These are phyloP conservation scores for Aegilops bicornis DNA, from an alignment of 176 grass and related monocot species.

Conservation along the genomic window DNA sequence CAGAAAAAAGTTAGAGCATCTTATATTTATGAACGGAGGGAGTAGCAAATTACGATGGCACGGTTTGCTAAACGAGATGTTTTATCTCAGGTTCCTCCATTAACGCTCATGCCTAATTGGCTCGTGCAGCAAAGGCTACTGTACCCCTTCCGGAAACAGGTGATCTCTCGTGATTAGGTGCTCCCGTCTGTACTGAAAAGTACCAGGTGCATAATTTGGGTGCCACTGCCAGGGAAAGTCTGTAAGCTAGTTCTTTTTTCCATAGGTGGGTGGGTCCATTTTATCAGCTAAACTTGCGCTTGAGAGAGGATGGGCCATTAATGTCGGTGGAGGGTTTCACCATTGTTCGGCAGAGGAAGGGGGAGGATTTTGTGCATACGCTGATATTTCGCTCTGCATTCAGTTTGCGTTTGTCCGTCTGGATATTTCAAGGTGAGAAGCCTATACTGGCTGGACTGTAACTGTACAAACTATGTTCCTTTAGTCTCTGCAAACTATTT, in stretches of 20 bases:
- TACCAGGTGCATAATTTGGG: background rate
- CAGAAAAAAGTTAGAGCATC: too few species aligned
- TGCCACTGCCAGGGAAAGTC: background rate
- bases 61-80: background rate
- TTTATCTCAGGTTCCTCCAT: conserved; percentile 58
- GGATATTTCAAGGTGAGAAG: conserved; percentile 65
- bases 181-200: background rate
- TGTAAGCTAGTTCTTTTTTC: background rate
- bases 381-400: conserved; percentile 71
- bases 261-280: conserved; percentile 77
- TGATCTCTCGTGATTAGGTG: conserved; percentile 30
- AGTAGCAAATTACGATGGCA: background rate
- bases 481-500: background rate
- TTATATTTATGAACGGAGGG: too few species aligned
- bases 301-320: conserved; percentile 88
- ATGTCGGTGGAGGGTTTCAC: conserved; percentile 91
- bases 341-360: conserved; percentile 86
- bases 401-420: conserved; percentile 64
- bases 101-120: conserved; percentile 74
- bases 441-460: background rate
- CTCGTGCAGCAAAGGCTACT: conserved; percentile 75
- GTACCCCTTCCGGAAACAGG: conserved; percentile 78
- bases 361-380: conserved; percentile 84
- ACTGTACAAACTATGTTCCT: background rate
- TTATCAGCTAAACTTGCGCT: conserved; percentile 80